phyloP scores from a whole-genome alignment of 345 rosid species.

The Excoecaria agallocha region DNA sequence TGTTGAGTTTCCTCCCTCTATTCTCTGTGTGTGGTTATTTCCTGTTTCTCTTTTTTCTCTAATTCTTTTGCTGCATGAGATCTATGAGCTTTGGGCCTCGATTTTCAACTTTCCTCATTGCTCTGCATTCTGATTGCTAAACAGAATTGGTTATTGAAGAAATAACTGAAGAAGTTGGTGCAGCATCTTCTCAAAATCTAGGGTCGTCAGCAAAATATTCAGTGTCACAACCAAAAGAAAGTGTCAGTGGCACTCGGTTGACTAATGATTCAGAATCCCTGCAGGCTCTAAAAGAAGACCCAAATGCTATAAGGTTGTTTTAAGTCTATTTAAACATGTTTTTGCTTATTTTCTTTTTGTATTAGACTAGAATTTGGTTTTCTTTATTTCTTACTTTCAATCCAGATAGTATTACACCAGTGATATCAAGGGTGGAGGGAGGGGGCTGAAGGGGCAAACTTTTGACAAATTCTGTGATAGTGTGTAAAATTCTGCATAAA shows the following conservation, averaged over 20 bases:
- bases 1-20: slow-evolving; percentile 15
- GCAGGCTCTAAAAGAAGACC: slow-evolving; percentile 65
- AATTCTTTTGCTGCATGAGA: background rate
- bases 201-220: slow-evolving; percentile 28
- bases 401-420: background rate
- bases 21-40: slow-evolving; percentile 10
- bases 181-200: slow-evolving; percentile 36
- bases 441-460: too few species aligned
- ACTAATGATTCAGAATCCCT: slow-evolving; percentile 47
- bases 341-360: background rate
- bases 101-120: background rate
- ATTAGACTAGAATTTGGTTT: background rate
- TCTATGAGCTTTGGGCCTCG: background rate
- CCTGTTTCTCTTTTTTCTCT: too few species aligned
- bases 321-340: background rate
- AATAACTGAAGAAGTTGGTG: slow-evolving; percentile 55
- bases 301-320: slow-evolving; percentile 70
- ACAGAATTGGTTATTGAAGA: slow-evolving; percentile 74
- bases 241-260: slow-evolving; percentile 20
- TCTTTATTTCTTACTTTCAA: background rate
- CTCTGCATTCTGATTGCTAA: slow-evolving; percentile 12
- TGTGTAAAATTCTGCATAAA: too few species aligned
- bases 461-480: too few species aligned
- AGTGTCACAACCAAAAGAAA: slow-evolving; percentile 32
- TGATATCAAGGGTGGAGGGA: too few species aligned